Evolutionary conservation across 148 eudicot genomes (phyloP).

Genomic region (Polygonum aviculare): DNA sequence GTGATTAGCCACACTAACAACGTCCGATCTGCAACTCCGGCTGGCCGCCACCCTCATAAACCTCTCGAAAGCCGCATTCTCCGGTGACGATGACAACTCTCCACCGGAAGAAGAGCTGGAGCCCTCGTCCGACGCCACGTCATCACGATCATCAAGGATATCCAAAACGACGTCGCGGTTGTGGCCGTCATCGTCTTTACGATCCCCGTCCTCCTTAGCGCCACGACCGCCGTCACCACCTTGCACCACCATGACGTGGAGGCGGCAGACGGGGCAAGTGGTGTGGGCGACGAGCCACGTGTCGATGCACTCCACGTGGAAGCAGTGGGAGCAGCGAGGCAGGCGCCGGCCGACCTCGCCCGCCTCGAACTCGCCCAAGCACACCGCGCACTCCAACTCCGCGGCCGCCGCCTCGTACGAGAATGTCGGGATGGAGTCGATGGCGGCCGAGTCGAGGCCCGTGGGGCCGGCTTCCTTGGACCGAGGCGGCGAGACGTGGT

Average conservation of each 20-base stretch:
- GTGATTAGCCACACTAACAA: neutral
- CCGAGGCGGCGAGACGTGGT: conserved; percentile 15
- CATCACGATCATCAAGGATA: neutral
- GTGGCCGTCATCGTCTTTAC: neutral
- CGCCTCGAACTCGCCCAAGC: conserved; percentile 43
- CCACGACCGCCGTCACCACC: neutral
- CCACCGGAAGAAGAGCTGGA: neutral
- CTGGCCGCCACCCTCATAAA: neutral
- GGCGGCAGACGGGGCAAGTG: conserved; percentile 57
- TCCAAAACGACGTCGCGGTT: conserved; percentile 1
- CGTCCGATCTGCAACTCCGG: conserved; percentile 5
- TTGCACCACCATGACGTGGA: conserved; percentile 27
- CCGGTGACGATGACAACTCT: neutral
- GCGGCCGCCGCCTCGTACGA: neutral
- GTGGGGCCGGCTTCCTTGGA: conserved; percentile 4
- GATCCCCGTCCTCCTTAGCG: neutral
- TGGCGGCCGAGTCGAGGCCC: conserved; percentile 34
- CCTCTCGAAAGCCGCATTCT: neutral
- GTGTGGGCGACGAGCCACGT: conserved; percentile 60
- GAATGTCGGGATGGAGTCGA: conserved; percentile 32
- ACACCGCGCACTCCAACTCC: conserved; percentile 41
- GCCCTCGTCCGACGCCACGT: neutral
- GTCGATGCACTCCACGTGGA: conserved; percentile 66
- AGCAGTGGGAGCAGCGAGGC: conserved; percentile 43
- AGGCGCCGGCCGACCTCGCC: conserved; percentile 36